A percentile compares a stretch with the other conserved stretches of the same genome.
phyloP scores from a whole-genome alignment of 768 basidiomycete genomes.

The Mycena leptocephala region DNA sequence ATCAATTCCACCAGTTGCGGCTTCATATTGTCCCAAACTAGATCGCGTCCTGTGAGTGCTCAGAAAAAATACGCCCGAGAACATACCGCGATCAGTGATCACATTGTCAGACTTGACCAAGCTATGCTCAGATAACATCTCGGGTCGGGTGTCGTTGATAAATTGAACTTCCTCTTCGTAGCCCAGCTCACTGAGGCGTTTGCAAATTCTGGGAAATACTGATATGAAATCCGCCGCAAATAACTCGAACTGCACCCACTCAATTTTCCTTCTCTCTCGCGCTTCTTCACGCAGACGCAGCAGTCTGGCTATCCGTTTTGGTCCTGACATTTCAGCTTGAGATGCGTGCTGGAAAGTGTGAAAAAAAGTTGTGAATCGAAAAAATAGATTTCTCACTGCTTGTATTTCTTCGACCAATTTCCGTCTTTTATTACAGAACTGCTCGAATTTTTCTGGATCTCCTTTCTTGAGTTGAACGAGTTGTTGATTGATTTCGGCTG shows the following conservation, averaged over 20 bases:
- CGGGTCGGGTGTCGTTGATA: conserved; percentile 25
- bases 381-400: background rate
- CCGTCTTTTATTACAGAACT: background rate
- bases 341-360: conserved; percentile 2
- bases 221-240: background rate
- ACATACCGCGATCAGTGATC: conserved; percentile 40
- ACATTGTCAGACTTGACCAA: conserved; percentile 30
- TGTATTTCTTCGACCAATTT: conserved; percentile 29
- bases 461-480: conserved; percentile 26
- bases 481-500: conserved; percentile 14
- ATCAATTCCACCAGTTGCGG: conserved; percentile 36
- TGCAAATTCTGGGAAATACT: conserved; percentile 30
- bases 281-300: conserved; percentile 27
- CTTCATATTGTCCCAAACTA: conserved; percentile 39
- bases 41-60: background rate
- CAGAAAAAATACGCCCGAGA: background rate
- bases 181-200: conserved; percentile 36
- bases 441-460: conserved; percentile 14
- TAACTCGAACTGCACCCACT: conserved; percentile 14
- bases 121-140: conserved; percentile 32
- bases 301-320: conserved; percentile 17
- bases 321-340: conserved; percentile 25
- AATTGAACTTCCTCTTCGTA: conserved; percentile 40
- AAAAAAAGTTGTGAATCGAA: background rate
- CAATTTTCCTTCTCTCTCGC: conserved; percentile 31